phyloP scores from a whole-genome alignment of 768 basidiomycete species.

The Rickenella mellea region DNA sequence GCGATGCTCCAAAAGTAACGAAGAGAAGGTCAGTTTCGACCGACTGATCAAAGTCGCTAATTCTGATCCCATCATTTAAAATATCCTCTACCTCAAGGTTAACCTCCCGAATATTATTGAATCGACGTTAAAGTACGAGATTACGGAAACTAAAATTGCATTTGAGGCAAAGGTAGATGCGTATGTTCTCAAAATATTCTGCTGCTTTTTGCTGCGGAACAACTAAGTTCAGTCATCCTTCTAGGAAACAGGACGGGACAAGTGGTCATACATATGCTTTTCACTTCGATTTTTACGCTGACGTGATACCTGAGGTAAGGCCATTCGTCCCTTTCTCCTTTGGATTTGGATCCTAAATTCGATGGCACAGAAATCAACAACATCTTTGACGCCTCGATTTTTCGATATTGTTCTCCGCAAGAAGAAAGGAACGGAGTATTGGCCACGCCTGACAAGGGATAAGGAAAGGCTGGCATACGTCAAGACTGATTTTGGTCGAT shows the following conservation, averaged over 20 bases:
- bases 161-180: conserved; percentile 59
- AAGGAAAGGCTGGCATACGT: conserved; percentile 71
- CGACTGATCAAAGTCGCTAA: too few relatives aligned
- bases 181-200: too few relatives aligned
- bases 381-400: conserved; percentile 56
- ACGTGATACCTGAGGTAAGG: conserved; percentile 68
- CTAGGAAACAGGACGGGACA: background rate
- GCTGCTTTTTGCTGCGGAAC: too few relatives aligned
- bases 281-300: conserved; percentile 63
- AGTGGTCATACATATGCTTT: conserved; percentile 47
- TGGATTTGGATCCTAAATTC: conserved; percentile 5
- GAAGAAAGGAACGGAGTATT: conserved; percentile 70
- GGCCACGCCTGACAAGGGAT: conserved; percentile 89
- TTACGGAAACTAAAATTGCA: conserved; percentile 47
- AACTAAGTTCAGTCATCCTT: too few relatives aligned
- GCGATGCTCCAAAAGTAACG: conserved; percentile 57
- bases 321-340: conserved; percentile 1
- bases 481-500: conserved; percentile 93
- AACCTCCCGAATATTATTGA: conserved; percentile 70
- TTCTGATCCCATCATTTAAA: too few relatives aligned
- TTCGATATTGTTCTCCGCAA: conserved; percentile 68
- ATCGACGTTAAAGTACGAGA: conserved; percentile 44
- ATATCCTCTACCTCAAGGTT: conserved; percentile 76
- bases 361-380: conserved; percentile 41
- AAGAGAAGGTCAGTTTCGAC: conserved; percentile 51